A percentile compares a stretch with the other conserved stretches of the same genome.
Evolutionary conservation across 768 basidiomycete species (phyloP).

Genomic region (Russula vinacea): DNA sequence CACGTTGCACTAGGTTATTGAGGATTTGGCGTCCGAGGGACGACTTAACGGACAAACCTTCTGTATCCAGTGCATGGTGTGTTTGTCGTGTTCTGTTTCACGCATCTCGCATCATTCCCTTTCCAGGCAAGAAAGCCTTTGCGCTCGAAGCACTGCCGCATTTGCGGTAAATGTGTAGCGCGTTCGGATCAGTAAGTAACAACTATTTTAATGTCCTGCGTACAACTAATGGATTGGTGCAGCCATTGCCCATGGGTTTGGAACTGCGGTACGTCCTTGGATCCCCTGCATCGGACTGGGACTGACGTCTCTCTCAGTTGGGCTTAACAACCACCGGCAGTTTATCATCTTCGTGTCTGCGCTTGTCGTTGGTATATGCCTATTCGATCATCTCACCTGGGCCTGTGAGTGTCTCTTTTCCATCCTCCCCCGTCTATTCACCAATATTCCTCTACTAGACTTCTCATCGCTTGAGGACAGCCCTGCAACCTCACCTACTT

Average conservation of each 20-base stretch:
- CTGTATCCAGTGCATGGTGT: slow-evolving; percentile 91
- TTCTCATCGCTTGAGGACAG: slow-evolving; percentile 49
- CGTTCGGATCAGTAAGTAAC: slow-evolving; percentile 85
- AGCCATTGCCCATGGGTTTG: slow-evolving; percentile 99
- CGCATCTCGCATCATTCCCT: background rate
- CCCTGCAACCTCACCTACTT: slow-evolving; percentile 51
- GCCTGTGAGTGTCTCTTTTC: slow-evolving; percentile 60
- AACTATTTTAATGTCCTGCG: background rate
- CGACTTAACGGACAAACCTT: slow-evolving; percentile 94
- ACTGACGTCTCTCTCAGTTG: slow-evolving; percentile 51
- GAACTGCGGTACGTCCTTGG: slow-evolving; percentile 77
- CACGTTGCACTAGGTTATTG: slow-evolving; percentile 60
- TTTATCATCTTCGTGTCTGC: slow-evolving; percentile 90
- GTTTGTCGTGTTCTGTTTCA: slow-evolving; percentile 27
- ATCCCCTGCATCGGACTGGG: background rate
- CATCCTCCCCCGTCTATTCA: slow-evolving; percentile 7
- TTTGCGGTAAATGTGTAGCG: slow-evolving; percentile 86
- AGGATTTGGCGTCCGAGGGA: slow-evolving; percentile 84
- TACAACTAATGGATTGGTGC: slow-evolving; percentile 15
- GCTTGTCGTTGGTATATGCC: slow-evolving; percentile 73
- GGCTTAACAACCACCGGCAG: slow-evolving; percentile 90
- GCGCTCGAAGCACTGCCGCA: slow-evolving; percentile 91
- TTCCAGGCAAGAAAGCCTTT: slow-evolving; percentile 79
- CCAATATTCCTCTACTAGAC: slow-evolving; percentile 40
- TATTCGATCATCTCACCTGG: slow-evolving; percentile 83